Base-by-base conservation (phyloP, 2,329 filamentous ascomycete species). In the Magnaporthiopsis incrustans region DNA sequence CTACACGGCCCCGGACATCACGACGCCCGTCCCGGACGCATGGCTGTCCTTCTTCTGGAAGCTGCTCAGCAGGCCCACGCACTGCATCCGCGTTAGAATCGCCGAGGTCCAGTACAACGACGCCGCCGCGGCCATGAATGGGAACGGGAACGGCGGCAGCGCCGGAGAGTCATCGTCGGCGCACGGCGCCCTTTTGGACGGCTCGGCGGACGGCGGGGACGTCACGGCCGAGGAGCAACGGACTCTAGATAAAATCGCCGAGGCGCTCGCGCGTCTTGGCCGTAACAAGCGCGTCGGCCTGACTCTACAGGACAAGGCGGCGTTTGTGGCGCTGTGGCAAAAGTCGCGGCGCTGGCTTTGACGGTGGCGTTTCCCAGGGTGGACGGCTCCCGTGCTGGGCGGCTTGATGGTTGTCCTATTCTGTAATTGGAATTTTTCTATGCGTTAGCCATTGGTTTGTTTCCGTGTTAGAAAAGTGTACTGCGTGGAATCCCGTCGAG, bases 71-170 rank as follows among this genome's bases (percentile, higher is more conserved):
- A 86, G 89, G 60, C 90, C 92, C 1, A 96, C 91, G 1, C 95
- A 97, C 68, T 92, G 88, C 70, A 94, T 99, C 70, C 87, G 92
- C 30, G 94, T 98, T 15, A 86, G 95, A 61, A 93, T 99, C 64
- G 95, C 92, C 0, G 90, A 94, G 71, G 85, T 84, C 1, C 84
- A 93, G 61, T 76, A 77, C 68, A 88, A 72, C 58, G 68, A 67
- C n/a, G 64, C 65, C 1, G 56, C 38, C 3, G 73, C 74, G 4
- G 70, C 70, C 61, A 73, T 72, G 14, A 77, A 79, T 15, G 77
- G 75, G 1, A 69, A 69, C 5, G 44, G 25, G 10, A 27, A 12
- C 0, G 18, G 30, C n/a, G n/a, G n/a, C n/a, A n/a, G n/a, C 5
- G 15, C 32, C 18, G 53, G 65, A 8, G 27, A 63, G 65, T 63